Base-by-base conservation (phyloP, 2,329 filamentous ascomycete species). In the Geosmithia flava region DNA sequence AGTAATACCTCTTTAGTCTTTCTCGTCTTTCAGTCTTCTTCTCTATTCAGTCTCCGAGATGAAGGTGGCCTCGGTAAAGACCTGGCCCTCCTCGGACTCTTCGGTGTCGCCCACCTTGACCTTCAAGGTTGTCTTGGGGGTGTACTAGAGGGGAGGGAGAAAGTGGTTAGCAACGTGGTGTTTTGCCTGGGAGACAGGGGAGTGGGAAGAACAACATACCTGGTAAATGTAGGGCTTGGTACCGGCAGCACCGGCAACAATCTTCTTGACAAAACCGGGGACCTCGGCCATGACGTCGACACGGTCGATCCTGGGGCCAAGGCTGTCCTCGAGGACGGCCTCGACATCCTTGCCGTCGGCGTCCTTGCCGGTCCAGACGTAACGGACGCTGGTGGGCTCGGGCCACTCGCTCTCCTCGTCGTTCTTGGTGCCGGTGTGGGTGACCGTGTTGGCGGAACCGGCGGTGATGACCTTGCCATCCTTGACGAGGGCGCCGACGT, bases 191-290 rank as follows among this genome's bases (percentile, higher is more conserved):
- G 37, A 4, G 16, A 16, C 13, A 13, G 8, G 29, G 33, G 33
- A 7, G 17, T 11, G 20, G 10, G 44, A 13, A n/a, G 16, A 29
- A n/a, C n/a, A 3, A 7, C 29, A 16, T 66, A 90, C 87, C 76
- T 95, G 93, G 69, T 96, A 98, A 58, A 98, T 97, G 66, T 96
- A 98, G 5, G 93, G 93, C 72, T 89, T 93, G 27, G 93, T 95
- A 53, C 93, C 93, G 3, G 84, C 88, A 13, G 91, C 87, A 54
- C 79, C 83, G 42, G 87, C 87, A 23, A 95, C 89, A 61, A 98
- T 88, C 57, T 82, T 82, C 78, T 98, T 98, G 65, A 98, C 83
- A 59, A 98, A 95, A 29, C 85, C 87, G 3, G 93, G 93, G 37
- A 98, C 85, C 67, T 98, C 90, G 20, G 86, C 88, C 88, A 98